Conservation (phyloP, 257 asterid species). For the Solanum arcanum region DNA sequence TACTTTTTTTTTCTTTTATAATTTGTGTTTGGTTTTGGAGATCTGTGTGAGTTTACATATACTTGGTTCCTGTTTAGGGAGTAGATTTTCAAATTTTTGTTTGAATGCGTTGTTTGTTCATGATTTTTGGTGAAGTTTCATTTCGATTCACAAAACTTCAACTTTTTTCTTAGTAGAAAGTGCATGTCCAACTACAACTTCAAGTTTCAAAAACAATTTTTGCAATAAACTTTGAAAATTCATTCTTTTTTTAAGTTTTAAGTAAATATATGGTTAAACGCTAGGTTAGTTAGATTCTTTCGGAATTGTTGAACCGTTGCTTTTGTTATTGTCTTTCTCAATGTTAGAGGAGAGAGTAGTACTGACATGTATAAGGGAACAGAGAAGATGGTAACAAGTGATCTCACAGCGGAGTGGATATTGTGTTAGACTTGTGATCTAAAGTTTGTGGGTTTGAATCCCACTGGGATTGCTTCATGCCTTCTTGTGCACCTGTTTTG, state of each 20-base stretch:
- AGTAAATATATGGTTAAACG: neutral
- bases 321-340: neutral
- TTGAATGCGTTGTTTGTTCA: neutral
- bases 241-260: neutral
- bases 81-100: neutral
- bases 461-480: constrained; percentile 61
- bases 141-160: too few species aligned
- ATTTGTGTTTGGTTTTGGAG: neutral
- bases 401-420: constrained; percentile 94
- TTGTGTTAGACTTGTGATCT: constrained; percentile 96
- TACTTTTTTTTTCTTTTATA: neutral
- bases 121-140: neutral
- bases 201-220: neutral
- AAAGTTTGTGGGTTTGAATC: constrained; percentile 97
- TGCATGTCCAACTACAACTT: neutral
- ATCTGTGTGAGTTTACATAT: neutral
- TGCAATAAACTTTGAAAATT: too few species aligned
- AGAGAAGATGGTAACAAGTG: neutral
- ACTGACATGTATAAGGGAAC: neutral
- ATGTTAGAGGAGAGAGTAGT: neutral
- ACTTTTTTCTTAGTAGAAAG: neutral
- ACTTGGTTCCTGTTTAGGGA: neutral
- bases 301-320: neutral
- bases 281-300: neutral
- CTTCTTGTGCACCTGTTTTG: too few species aligned